phyloP scores from a whole-genome alignment of 2,329 filamentous ascomycete species.

The Penicillium verrucosum region DNA sequence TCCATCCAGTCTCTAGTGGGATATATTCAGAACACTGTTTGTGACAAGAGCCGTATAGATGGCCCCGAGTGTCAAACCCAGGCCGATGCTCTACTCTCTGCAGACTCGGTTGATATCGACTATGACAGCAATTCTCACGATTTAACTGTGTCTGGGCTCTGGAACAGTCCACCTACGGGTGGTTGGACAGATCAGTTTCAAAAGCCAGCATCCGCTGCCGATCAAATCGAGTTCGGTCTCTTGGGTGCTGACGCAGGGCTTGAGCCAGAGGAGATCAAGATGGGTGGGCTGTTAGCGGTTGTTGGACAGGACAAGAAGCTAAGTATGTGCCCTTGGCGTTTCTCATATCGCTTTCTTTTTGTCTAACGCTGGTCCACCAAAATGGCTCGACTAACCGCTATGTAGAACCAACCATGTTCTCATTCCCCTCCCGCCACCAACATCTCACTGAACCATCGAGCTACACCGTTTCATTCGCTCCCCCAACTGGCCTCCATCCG shows the following conservation, averaged over 20 bases:
- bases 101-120: slow-evolving; percentile 70
- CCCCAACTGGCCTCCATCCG: slow-evolving; percentile 79
- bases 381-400: slow-evolving; percentile 3
- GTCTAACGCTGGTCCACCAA: neutral
- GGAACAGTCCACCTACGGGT: slow-evolving; percentile 42
- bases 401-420: slow-evolving; percentile 71
- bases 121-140: slow-evolving; percentile 67
- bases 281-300: slow-evolving; percentile 75
- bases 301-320: slow-evolving; percentile 70
- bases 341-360: neutral
- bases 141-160: slow-evolving; percentile 64
- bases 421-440: slow-evolving; percentile 77
- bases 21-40: slow-evolving; percentile 55
- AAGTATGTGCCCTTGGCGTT: slow-evolving; percentile 41
- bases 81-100: slow-evolving; percentile 49
- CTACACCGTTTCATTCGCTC: slow-evolving; percentile 64
- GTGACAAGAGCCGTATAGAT: slow-evolving; percentile 40
- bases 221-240: slow-evolving; percentile 76
- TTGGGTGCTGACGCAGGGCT: slow-evolving; percentile 59
- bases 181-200: slow-evolving; percentile 50
- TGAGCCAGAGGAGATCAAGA: slow-evolving; percentile 69
- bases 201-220: slow-evolving; percentile 27
- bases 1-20: slow-evolving; percentile 54
- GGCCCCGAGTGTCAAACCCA: slow-evolving; percentile 50
- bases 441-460: slow-evolving; percentile 48